Conservation (phyloP, 2,329 filamentous ascomycete genomes). For the Teratosphaeria pseudoeucalypti region DNA sequence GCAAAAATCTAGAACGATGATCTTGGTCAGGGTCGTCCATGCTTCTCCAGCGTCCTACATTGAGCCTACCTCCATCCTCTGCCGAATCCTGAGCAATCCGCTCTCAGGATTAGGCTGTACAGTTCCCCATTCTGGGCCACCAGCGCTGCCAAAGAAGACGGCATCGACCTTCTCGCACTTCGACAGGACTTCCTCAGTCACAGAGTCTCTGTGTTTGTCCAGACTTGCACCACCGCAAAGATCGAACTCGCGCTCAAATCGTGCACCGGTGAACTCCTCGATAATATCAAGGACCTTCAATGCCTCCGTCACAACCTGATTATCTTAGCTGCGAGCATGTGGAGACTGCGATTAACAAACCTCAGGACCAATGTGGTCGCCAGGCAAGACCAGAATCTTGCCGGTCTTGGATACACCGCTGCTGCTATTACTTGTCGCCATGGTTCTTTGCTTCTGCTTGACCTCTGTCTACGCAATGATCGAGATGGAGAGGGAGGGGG, state of each 20-base stretch:
- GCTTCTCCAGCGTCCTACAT: not conserved
- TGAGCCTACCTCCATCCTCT: constrained; percentile 28
- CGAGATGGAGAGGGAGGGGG: too few relatives aligned
- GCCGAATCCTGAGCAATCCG: constrained; percentile 33
- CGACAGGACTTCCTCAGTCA: constrained; percentile 35
- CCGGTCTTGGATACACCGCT: constrained; percentile 6
- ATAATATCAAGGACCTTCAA: constrained; percentile 38
- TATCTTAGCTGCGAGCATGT: too few relatives aligned
- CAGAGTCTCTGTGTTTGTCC: constrained; percentile 34
- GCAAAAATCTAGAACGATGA: constrained; percentile 31
- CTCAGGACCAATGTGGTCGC: constrained; percentile 40
- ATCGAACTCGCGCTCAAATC: constrained; percentile 24
- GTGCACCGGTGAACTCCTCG: constrained; percentile 15
- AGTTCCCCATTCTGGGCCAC: constrained; percentile 39
- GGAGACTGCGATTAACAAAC: too few relatives aligned
- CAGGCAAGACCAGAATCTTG: constrained; percentile 36
- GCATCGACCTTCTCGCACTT: constrained; percentile 34
- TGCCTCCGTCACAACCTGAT: constrained; percentile 33
- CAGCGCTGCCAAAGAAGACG: constrained; percentile 39
- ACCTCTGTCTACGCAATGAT: not conserved
- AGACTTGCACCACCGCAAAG: constrained; percentile 31
- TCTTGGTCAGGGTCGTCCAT: not conserved
- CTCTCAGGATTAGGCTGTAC: constrained; percentile 35
- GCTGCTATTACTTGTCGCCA: constrained; percentile 6
- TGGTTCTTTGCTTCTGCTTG: not conserved